A percentile compares a stretch with the other conserved stretches of the same genome.
These are phyloP conservation scores for Pyricularia grisea DNA, from an alignment of 2,329 filamentous ascomycete species.

Conservation along the genomic window DNA sequence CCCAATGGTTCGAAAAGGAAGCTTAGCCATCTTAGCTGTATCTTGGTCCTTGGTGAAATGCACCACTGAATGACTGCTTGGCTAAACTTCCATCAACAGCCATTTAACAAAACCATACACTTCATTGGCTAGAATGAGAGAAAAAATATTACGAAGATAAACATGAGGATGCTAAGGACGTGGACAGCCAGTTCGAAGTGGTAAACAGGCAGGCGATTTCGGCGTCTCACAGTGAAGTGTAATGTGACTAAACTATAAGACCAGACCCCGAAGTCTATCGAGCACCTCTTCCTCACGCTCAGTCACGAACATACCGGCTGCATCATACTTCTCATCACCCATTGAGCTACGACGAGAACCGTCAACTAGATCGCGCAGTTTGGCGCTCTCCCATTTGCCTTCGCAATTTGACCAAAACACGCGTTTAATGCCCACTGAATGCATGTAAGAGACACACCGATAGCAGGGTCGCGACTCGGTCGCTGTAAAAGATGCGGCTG, in stretches of 20 bases:
- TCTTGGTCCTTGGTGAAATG: background rate
- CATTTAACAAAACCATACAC: too few relatives aligned
- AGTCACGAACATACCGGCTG: conserved; percentile 33
- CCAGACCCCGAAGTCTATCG: conserved; percentile 15
- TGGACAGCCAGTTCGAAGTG: too few relatives aligned
- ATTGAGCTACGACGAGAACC: conserved; percentile 18
- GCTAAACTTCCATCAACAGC: background rate
- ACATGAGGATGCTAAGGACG: too few relatives aligned
- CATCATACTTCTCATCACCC: conserved; percentile 5
- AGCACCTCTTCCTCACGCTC: conserved; percentile 43
- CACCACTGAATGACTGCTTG: background rate
- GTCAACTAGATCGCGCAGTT: conserved; percentile 37
- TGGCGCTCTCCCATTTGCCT: conserved; percentile 40
- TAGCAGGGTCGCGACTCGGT: too few relatives aligned
- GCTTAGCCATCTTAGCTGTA: background rate
- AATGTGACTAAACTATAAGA: background rate
- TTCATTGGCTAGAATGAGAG: too few relatives aligned
- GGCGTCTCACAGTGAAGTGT: background rate
- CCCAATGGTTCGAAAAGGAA: background rate
- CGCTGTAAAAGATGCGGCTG: too few relatives aligned
- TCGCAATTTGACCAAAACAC: conserved; percentile 40
- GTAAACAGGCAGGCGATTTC: too few relatives aligned
- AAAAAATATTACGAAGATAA: too few relatives aligned
- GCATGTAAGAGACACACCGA: too few relatives aligned
- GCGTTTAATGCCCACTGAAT: conserved; percentile 32